Percentiles rank a stretch among this genome's conserved stretches.
These are phyloP conservation scores for bread wheat (Triticum aestivum) DNA, from an alignment of 176 grass and related monocot genomes.

Conservation along the genomic window DNA sequence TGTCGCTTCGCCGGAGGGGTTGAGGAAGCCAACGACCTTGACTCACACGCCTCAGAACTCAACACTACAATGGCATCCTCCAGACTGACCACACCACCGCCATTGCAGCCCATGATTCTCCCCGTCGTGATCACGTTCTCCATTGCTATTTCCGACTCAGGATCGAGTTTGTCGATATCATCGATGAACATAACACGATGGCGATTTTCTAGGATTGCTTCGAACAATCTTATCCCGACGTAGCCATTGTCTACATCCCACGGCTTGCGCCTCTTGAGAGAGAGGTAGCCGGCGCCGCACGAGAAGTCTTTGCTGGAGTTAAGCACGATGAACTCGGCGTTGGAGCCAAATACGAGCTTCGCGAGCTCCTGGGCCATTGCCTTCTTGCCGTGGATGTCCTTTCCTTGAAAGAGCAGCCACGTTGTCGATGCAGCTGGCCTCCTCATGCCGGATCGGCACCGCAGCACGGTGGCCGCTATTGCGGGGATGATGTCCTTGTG, in stretches of 20 bases:
- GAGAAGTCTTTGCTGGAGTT: conserved; percentile 8
- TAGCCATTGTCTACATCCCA: neutral
- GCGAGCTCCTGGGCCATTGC: conserved; percentile 61
- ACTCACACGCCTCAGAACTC: conserved; percentile 29
- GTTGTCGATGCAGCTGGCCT: conserved; percentile 25
- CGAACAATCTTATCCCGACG: conserved; percentile 31
- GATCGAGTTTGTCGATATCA: conserved; percentile 24
- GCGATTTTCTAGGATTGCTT: conserved; percentile 39
- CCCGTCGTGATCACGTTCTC: conserved; percentile 32
- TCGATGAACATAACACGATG: conserved; percentile 65
- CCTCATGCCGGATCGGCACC: conserved; percentile 56
- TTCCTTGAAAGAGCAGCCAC: conserved; percentile 72
- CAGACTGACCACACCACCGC: conserved; percentile 35
- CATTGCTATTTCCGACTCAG: conserved; percentile 26
- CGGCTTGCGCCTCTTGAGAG: conserved; percentile 25
- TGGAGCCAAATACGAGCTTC: conserved; percentile 63
- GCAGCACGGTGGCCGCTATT: conserved; percentile 60
- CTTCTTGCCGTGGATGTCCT: conserved; percentile 46
- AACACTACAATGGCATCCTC: conserved; percentile 64
- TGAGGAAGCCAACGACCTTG: conserved; percentile 23
- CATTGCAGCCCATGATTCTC: conserved; percentile 15
- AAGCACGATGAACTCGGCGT: conserved; percentile 19
- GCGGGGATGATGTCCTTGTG: conserved; percentile 43
- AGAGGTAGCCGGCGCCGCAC: neutral
- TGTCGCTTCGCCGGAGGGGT: conserved; percentile 28